These are phyloP conservation scores for Hibiscus mutabilis DNA, from an alignment of 345 rosid genomes.

Conservation along the genomic window DNA sequence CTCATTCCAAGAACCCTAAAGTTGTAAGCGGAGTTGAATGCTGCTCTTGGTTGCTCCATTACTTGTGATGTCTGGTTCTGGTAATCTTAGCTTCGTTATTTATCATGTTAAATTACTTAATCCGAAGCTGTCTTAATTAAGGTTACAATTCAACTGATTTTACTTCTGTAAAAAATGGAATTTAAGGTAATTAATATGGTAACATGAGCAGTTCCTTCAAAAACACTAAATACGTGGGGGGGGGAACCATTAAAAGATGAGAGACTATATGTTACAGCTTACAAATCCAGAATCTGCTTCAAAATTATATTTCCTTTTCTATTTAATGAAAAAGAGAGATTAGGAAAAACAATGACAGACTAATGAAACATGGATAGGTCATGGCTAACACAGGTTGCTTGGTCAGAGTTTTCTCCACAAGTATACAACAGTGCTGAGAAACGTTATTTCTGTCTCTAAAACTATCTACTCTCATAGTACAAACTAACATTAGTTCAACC, in stretches of 20 bases:
- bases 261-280: background rate
- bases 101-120: background rate
- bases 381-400: constrained; percentile 6
- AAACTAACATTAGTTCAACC: background rate
- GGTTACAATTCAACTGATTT: background rate
- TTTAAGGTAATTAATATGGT: background rate
- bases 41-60: constrained; percentile 36
- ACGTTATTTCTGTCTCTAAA: background rate
- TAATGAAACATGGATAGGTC: background rate
- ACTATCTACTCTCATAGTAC: constrained; percentile 13
- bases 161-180: background rate
- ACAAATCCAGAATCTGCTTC: background rate
- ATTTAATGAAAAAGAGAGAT: background rate
- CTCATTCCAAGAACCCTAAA: constrained; percentile 48
- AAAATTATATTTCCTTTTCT: background rate
- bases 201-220: background rate
- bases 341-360: no score
- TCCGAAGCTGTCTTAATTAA: background rate
- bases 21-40: constrained; percentile 58
- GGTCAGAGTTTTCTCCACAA: constrained; percentile 10
- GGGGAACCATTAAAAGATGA: background rate
- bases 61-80: background rate
- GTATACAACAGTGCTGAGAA: constrained; percentile 14
- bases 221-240: no score
- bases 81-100: background rate